Evolutionary conservation across 768 basidiomycete species (phyloP).

Genomic region (Kondoa subrosea): DNA sequence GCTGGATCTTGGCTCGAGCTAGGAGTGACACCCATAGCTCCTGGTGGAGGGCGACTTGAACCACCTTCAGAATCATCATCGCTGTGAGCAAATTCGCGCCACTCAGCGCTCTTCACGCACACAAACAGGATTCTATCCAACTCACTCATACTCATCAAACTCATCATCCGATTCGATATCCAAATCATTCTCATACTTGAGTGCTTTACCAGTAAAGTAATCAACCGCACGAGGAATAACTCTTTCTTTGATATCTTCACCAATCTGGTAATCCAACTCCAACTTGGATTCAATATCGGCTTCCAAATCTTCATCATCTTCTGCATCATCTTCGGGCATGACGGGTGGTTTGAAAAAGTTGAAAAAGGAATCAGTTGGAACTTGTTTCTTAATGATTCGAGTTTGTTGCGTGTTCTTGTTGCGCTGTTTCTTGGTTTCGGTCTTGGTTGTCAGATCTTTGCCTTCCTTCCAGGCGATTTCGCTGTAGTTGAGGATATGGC

Average conservation of each 20-base stretch:
- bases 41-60: slow-evolving; percentile 33
- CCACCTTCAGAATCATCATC: slow-evolving; percentile 53
- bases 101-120: too few species aligned
- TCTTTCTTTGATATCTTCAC: slow-evolving; percentile 20
- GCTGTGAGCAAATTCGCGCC: slow-evolving; percentile 30
- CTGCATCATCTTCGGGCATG: slow-evolving; percentile 52
- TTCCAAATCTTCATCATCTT: slow-evolving; percentile 48
- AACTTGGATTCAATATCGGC: slow-evolving; percentile 83
- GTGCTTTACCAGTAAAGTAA: slow-evolving; percentile 44
- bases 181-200: background rate
- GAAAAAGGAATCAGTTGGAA: slow-evolving; percentile 91
- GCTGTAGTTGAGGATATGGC: background rate
- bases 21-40: slow-evolving; percentile 26
- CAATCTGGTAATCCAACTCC: slow-evolving; percentile 88
- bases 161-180: slow-evolving; percentile 8
- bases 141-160: slow-evolving; percentile 17
- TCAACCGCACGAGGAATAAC: slow-evolving; percentile 86
- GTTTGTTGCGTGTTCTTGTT: slow-evolving; percentile 62
- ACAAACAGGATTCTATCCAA: slow-evolving; percentile 15
- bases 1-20: slow-evolving; percentile 43
- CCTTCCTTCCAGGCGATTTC: slow-evolving; percentile 96
- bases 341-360: slow-evolving; percentile 83
- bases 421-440: slow-evolving; percentile 96
- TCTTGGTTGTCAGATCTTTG: slow-evolving; percentile 90
- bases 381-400: slow-evolving; percentile 50